These are phyloP conservation scores for Aleurites moluccanus DNA, from an alignment of 441 rosid genomes.

Conservation along the genomic window DNA sequence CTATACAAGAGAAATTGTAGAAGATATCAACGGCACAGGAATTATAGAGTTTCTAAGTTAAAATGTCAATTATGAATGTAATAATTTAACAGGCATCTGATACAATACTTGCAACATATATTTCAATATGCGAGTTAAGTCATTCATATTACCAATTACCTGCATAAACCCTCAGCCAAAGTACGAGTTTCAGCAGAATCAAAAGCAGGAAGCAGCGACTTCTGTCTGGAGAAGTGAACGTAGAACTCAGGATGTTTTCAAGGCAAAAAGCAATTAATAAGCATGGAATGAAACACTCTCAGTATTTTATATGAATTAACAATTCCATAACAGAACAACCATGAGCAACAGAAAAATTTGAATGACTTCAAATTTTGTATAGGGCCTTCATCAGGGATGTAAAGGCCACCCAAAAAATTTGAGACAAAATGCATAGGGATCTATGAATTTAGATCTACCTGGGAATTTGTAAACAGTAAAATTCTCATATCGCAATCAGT, in stretches of 20 bases:
- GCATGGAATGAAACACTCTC: not conserved
- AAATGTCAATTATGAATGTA: not conserved
- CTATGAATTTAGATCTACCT: not conserved
- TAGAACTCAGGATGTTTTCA: slow-evolving; percentile 21
- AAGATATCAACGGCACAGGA: slow-evolving; percentile 10
- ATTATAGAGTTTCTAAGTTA: not conserved
- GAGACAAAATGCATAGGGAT: too few species aligned
- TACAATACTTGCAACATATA: not conserved
- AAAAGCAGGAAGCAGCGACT: slow-evolving; percentile 76
- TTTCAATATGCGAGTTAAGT: not conserved
- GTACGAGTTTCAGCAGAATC: slow-evolving; percentile 80
- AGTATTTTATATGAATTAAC: not conserved
- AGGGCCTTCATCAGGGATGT: too few species aligned
- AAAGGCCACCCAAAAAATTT: too few species aligned
- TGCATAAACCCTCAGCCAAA: slow-evolving; percentile 82
- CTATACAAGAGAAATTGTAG: slow-evolving; percentile 33
- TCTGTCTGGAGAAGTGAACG: slow-evolving; percentile 49
- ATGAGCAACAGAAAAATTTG: not conserved
- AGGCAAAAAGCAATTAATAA: slow-evolving; percentile 1
- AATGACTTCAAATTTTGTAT: too few species aligned
- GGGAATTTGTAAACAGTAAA: not conserved
- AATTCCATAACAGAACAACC: not conserved
- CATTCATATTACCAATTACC: slow-evolving; percentile 41
- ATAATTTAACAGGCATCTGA: not conserved
- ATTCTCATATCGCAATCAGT: not conserved